Base-by-base conservation (phyloP, 148 eudicot genomes). In the Camellia lanceoleosa region DNA sequence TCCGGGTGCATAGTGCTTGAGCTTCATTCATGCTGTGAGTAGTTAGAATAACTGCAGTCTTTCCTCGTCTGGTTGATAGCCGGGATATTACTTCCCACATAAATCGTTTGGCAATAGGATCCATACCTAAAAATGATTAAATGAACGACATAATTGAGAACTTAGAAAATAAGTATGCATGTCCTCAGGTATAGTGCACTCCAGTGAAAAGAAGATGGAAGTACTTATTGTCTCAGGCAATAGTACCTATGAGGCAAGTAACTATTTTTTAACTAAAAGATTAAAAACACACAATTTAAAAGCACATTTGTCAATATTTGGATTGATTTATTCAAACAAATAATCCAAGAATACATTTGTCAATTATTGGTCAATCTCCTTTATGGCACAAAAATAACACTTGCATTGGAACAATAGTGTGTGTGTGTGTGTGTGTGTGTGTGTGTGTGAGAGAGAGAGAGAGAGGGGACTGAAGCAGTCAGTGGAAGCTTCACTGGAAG, bases 1-100 rank as follows among this genome's bases (percentile, higher is more conserved):
- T 96, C 85, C 95, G 83, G 68, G 99, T 96, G 86, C 99, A 93
- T 11, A 93, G 87, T 46, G 99, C 99, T 86, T 96, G 99, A 83
- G 99, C 99, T 92, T 96, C 99, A 83, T 92, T 92, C 99, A 96
- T 96, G 90, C 99, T 96, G 82, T 96, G 99, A 18, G 98, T 96
- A 66, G 99, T 96, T 72, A 96, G 89, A 82, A 96, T 96, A 68
- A 96, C 99, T 46, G 97, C 99, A 68, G 98, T 96, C 78, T 91
- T 91, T 76, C 99, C 99, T 87, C 91, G 88, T 86, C 99, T 86
- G 61, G 99, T 96, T 69, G 99, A 96, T 79, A 96, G 77, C 74
- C 90, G 93, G 38, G 98, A 92, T 84, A 96, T 93, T 68, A 96
- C 98, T 84, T 93, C 97, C 99, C 99, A 96, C 99, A 96, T 96